Evolutionary conservation across 805 yeast genomes (phyloP).

Genomic region (Ogataea angusta): DNA sequence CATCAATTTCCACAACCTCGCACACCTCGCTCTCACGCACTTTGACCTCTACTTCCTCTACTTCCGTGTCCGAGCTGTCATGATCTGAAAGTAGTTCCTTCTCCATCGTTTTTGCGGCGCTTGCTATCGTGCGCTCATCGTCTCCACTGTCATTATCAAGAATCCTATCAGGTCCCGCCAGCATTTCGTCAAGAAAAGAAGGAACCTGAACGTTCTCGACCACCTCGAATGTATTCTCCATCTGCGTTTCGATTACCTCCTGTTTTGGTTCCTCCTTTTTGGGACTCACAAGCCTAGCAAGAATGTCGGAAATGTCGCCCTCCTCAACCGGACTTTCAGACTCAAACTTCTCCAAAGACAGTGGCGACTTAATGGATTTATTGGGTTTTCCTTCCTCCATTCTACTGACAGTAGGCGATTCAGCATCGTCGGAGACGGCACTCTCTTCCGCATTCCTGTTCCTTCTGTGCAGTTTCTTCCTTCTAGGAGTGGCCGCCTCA

Average conservation of each 20-base stretch:
- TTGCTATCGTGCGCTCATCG: slow-evolving; percentile 21
- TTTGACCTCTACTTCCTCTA: slow-evolving; percentile 9
- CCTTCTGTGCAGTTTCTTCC: slow-evolving; percentile 18
- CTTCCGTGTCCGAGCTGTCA: slow-evolving; percentile 13
- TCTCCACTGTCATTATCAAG: slow-evolving; percentile 18
- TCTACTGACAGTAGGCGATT: slow-evolving; percentile 11
- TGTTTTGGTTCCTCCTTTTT: neutral
- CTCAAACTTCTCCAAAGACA: slow-evolving; percentile 25
- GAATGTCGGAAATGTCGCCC: slow-evolving; percentile 12
- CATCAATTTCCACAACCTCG: slow-evolving; percentile 4
- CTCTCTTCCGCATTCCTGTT: slow-evolving; percentile 9
- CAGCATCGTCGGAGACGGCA: slow-evolving; percentile 14
- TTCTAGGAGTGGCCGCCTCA: slow-evolving; percentile 15
- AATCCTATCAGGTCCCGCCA: slow-evolving; percentile 24
- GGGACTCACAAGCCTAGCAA: slow-evolving; percentile 7
- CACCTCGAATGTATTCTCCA: neutral
- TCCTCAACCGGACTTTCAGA: slow-evolving; percentile 14
- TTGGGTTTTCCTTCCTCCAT: neutral
- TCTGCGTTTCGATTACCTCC: too few relatives aligned
- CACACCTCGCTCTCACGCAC: slow-evolving; percentile 1
- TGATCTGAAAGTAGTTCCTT: slow-evolving; percentile 21
- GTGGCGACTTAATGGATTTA: slow-evolving; percentile 13
- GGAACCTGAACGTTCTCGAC: slow-evolving; percentile 1
- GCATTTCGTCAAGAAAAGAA: neutral
- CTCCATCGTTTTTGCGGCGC: slow-evolving; percentile 4